Evolutionary conservation across 1,284 basidiomycete species (phyloP), one percentile per base, ranked within the genome.

Genomic region (Somion occarium): DNA sequence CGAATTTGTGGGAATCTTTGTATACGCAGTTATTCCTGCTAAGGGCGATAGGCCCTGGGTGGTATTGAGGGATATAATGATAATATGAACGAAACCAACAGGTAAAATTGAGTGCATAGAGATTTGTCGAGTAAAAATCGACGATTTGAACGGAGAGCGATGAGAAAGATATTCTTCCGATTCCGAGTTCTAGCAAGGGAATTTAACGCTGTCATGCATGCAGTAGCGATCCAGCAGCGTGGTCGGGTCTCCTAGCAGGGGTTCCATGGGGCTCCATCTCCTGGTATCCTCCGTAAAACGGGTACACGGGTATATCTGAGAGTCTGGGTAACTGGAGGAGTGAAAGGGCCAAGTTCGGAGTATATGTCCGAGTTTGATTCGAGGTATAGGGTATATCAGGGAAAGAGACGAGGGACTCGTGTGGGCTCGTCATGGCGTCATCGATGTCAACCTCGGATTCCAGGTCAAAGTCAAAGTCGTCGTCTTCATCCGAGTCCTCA

Each of bases 401-500:
- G 45, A 38, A 37, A 39, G 7, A 26, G 26, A 24, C 49, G 38
- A 44, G 39, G 27, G 38, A 34, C 26, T 38, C 44, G 20, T 51
- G 49, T 27, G 49, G 39, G 9, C n/a, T 48, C 12, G 44, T 23
- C 20, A 26, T 4, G 3, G 25, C 38, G 5, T 41, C 43, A 11
- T 51, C 50, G 30, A 44, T 43, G 24, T 51, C 39, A 9, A 50
- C 55, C 26, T 54, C 50, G 7, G 24, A 45, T 20, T 53, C 51
- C 15, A 49, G 18, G 41, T 56, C 54, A 4, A 38, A 37, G 20
- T 53, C 52, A 9, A 12, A n/a, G 25, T 55, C 54, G n/a, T 44
- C 43, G 15, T 44, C 43, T 23, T 23, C 25, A 9, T 44, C 43
- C 7, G 43, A 44, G 9, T 11, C 11, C 46, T 24, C 3, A 37